Evolutionary conservation across 2,329 filamentous ascomycete species (phyloP), one percentile per base, ranked within the genome.

Genomic region (Xylaria sp.): DNA sequence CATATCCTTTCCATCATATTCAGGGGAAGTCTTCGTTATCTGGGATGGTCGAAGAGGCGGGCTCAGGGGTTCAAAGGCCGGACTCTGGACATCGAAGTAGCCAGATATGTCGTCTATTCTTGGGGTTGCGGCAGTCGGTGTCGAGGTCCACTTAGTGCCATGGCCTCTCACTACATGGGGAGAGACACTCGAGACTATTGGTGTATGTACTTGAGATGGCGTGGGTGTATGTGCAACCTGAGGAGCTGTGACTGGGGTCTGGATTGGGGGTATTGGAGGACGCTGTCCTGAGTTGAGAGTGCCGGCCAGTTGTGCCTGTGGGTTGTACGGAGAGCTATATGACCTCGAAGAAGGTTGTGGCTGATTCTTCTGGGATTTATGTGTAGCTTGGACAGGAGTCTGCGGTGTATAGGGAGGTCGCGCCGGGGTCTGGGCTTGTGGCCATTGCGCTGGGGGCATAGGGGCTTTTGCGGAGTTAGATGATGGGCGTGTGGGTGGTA

Each of bases 71-170:
- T 88, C 85, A 52, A 74, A 79, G 2, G 77, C 76, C 2, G 85
- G 85, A 53, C 81, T 82, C 29, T 76, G 74, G 16, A 75, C 68
- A 43, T 78, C 76, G 44, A 71, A 74, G 43, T 71, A 67, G 11
- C 65, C 68, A 22, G 62, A 59, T 24, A 56, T 50, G 20, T 68
- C 61, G 18, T 64, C 66, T 54, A 66, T 63, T 3, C 70, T 68
- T 1, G 85, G 85, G 1, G 85, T 88, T 4, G 83, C 83, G 3
- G 82, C 80, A 1, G 82, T 84, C 6, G 81, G 78, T 4, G 74
- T 76, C 16, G 79, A 73, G 2, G 76, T 81, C 84, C 85, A 88
- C 63, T 80, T 81, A 0, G 85, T 88, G 41, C 81, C 83, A 53
- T 72, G 67, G 38, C 74, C 70, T 52, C 71, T 65, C 44, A 72